Base-by-base conservation (phyloP, 768 basidiomycete species). In the Mycena sanguinolenta region DNA sequence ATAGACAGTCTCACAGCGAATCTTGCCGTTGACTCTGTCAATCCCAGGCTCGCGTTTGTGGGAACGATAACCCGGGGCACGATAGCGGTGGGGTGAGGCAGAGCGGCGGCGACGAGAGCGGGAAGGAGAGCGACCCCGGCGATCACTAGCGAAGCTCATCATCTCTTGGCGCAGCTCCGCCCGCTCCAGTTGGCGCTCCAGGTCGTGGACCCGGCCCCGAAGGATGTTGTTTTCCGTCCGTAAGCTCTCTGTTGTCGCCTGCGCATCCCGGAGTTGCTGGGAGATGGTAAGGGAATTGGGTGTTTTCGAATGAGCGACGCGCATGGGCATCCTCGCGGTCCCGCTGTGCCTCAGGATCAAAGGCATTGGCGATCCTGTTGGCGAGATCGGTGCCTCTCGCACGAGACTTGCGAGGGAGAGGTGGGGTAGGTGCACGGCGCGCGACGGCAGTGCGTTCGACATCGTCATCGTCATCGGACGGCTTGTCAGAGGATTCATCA, bases 91-190 rank as follows among this genome's bases (percentile, higher is more conserved):
- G n/a, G 44, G 28, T 46, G 60, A 38, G 61, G 4, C 6, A 10
- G 32, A 34, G 32, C 32, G 52, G 46, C 58, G 67, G 44, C 64
- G 36, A 38, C 13, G 39, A 5, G 3, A 14, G 13, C 39, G 39
- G 16, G 49, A n/a, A 25, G 49, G 23, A 50, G 49, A 50, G 49
- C 39, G 58, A 32, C 46, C 38, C 50, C 39, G 44, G 46, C 53
- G 36, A 38, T 25, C 59, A 53, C 28, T 28, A 8, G 74, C 36
- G 32, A 58, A 34, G 17, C 57, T 46, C 21, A 61, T 19, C n/a
- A 71, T 46, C 68, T 69, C 53, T 1, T 67, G 32, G 28, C 69
- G 28, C 44, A 76, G 54, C 25, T 76, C 68, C 27, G 71, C 65
- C 14, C 54, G 66, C 58, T 77, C 73, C 53, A 16, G 44, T 16